Base-by-base conservation (phyloP, 345 rosid species). In the Gossypioides kirkii region DNA sequence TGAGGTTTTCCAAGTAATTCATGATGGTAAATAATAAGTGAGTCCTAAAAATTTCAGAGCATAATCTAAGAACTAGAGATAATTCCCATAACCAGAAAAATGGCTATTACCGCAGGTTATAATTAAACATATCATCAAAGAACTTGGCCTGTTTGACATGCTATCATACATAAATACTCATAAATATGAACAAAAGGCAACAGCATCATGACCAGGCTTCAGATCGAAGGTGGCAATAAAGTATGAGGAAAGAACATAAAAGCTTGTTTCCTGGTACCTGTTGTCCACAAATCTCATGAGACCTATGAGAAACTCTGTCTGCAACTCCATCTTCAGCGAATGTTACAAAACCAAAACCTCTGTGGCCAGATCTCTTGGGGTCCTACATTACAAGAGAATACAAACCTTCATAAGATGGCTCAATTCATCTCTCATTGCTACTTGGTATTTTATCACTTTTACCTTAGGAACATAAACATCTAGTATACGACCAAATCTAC, bases 241-340 rank as follows among this genome's bases (percentile, higher is more conserved):
- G 52, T n/a, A 42, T 20, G 69, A 12, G 32, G 17, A 17, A n/a
- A 54, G 20, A 36, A 53, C 1, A 20, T 49, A 20, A 18, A 54
- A 28, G 23, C 38, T 56, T 47, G 38, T 67, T 67, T 47, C 71
- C 22, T 8, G 26, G 58, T 86, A 94, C 99, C 98, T 87, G 91
- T 71, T 95, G 99, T 72, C 99, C 99, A 83, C 98, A 91, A 75
- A 92, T 91, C 82, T 95, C 96, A 74, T 92, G 99, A 75, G 97
- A 78, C 79, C 97, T 91, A 62, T 91, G 85, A 38, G 97, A 79
- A 50, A 92, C 97, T 64, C 96, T 97, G 67, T 92, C 98, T 54
- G 98, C 99, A 26, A 89, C 91, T 61, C 94, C 99, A 45, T 92
- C 94, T 66, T 92, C 99, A 17, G 91, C 88, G 77, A 95, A 95